Evolutionary conservation across 257 asterid species (phyloP).

Genomic region (Solanum verrucosum): DNA sequence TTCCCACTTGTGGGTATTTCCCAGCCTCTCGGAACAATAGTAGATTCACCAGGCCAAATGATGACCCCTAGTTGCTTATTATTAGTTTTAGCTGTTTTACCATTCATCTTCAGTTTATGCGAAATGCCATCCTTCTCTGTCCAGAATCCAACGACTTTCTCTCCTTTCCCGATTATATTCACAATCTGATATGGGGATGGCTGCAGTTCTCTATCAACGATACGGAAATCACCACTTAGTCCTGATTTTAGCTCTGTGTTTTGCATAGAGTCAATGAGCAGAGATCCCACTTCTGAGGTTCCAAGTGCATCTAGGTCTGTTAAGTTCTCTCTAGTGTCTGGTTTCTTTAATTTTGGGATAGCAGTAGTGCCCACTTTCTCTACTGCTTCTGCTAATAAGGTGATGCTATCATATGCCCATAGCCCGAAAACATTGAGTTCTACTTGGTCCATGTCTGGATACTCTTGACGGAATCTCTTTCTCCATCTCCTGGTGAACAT

Average conservation of each 20-base stretch:
- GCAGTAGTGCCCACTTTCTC: conserved; percentile 13
- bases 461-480: conserved; percentile 26
- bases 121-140: no score
- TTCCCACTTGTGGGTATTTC: conserved; percentile 26
- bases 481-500: conserved; percentile 17
- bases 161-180: no score
- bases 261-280: conserved; percentile 12
- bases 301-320: conserved; percentile 32
- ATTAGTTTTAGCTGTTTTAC: no score
- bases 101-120: no score
- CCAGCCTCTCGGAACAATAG: background rate
- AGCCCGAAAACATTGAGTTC: conserved; percentile 31
- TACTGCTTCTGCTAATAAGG: conserved; percentile 23
- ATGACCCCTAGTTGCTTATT: no score
- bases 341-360: background rate
- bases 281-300: conserved; percentile 24
- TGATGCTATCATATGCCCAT: conserved; percentile 39
- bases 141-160: no score
- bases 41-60: no score
- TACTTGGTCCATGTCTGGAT: conserved; percentile 23
- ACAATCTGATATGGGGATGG: no score
- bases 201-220: conserved; percentile 21
- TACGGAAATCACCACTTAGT: conserved; percentile 34
- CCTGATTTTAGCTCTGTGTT: conserved; percentile 18
- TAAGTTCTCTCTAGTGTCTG: background rate